A percentile compares a stretch with the other conserved stretches of the same genome.
phyloP scores from a whole-genome alignment of 139 green algal genomes.

The Eudorina sp. region DNA sequence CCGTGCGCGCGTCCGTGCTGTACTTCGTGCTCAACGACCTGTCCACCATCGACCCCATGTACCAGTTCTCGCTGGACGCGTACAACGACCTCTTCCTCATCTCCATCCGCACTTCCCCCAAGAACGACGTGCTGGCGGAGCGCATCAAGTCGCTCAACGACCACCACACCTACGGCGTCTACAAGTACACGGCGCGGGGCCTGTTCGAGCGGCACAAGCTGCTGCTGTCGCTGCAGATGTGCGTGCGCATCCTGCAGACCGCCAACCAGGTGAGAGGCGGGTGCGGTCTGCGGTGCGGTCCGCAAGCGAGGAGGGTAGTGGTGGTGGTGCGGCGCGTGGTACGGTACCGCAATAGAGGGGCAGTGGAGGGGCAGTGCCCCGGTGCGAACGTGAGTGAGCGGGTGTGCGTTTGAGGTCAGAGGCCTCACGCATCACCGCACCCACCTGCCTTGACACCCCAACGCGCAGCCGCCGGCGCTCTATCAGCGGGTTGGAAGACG shows the following conservation, averaged over 20 bases:
- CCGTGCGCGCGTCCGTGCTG: slow-evolving; percentile 77
- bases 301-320: too few species aligned
- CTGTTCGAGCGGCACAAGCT: slow-evolving; percentile 93
- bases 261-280: slow-evolving; percentile 52
- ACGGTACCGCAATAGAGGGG: too few species aligned
- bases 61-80: slow-evolving; percentile 92
- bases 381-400: too few species aligned
- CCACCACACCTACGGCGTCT: slow-evolving; percentile 90
- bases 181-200: slow-evolving; percentile 87
- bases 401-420: too few species aligned
- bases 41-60: slow-evolving; percentile 87
- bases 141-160: slow-evolving; percentile 89
- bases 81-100: slow-evolving; percentile 88
- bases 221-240: slow-evolving; percentile 92
- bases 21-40: slow-evolving; percentile 92
- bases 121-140: slow-evolving; percentile 71
- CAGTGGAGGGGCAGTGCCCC: too few species aligned
- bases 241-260: slow-evolving; percentile 75
- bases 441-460: too few species aligned
- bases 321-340: too few species aligned
- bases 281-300: too few species aligned
- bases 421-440: too few species aligned
- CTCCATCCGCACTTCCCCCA: slow-evolving; percentile 69
- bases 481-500: too few species aligned
- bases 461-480: too few species aligned